Base-by-base conservation (phyloP, 495 filamentous ascomycete species). In the Hyphodiscus hymeniophilus region DNA sequence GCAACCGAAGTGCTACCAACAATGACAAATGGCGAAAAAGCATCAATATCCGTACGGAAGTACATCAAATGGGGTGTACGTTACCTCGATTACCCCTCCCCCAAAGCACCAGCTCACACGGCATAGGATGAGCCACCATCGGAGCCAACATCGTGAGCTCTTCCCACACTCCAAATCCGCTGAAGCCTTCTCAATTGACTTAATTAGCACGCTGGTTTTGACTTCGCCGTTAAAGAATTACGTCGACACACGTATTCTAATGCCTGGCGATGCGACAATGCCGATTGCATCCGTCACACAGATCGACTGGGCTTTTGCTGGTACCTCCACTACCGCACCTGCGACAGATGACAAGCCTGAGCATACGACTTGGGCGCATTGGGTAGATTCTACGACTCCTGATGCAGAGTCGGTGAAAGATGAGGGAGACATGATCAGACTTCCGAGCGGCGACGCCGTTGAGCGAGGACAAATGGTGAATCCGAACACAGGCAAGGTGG, bases 271-370 rank as follows among this genome's bases (percentile, higher is more conserved):
- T 8, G 16, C 18, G 18, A 38, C n/a, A n/a, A n/a, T n/a, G n/a
- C n/a, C n/a, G n/a, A n/a, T n/a, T n/a, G n/a, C n/a, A n/a, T n/a
- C n/a, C 33, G 17, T 16, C 30, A 48, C 30, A 24, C 15, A 44
- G n/a, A 41, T 57, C 3, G 49, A 52, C 41, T 80, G 76, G 75
- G 77, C 71, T 17, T 76, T 80, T 32, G 75, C 72, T 0, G 76
- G 77, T 8, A 65, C 61, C 8, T 73, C 73, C 0, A 49, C 55
- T 0, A 58, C 52, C 1, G 38, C 54, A 16, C 40, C 49, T n/a
- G 54, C 49, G 2, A 38, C n/a, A 32, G 8, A 8, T 16, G 35
- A 41, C n/a, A 31, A 41, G 28, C 53, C 28, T 21, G 47, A 55
- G 2, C 70, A 70, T 51, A 55, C 56, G 1, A 31, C 53, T 0